These are phyloP conservation scores for Talaromyces nanjingensis DNA, from an alignment of 495 filamentous ascomycete genomes.

Conservation along the genomic window DNA sequence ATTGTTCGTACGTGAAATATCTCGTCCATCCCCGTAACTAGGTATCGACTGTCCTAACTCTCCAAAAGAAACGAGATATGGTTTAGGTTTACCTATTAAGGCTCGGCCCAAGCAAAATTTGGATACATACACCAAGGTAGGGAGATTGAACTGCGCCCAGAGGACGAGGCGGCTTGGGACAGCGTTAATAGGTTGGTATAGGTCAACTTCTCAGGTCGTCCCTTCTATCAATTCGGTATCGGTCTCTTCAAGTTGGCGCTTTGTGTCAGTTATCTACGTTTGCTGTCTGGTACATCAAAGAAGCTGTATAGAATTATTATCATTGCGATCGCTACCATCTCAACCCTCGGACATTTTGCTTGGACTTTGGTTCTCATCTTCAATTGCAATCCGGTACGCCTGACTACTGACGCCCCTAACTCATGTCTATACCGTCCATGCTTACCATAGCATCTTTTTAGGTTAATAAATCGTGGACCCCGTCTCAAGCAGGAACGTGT, in stretches of 20 bases:
- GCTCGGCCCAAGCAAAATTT: constrained; percentile 33
- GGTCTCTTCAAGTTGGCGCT: constrained; percentile 53
- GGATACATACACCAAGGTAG: constrained; percentile 32
- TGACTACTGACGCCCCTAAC: background rate
- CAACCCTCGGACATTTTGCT: constrained; percentile 40
- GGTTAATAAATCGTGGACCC: constrained; percentile 44
- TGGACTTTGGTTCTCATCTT: constrained; percentile 46
- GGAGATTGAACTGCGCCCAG: background rate
- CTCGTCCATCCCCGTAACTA: background rate
- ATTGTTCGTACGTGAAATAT: constrained; percentile 36
- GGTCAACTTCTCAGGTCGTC: constrained; percentile 50
- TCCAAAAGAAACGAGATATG: constrained; percentile 42
- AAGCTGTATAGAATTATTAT: constrained; percentile 38
- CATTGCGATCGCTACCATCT: constrained; percentile 35
- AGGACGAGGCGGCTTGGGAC: background rate
- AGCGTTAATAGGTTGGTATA: background rate
- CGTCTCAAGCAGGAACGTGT: constrained; percentile 31
- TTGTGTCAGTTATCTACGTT: constrained; percentile 49
- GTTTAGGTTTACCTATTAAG: constrained; percentile 38
- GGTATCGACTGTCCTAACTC: constrained; percentile 3
- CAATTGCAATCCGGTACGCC: constrained; percentile 43
- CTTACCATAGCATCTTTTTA: constrained; percentile 10
- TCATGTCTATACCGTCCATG: background rate
- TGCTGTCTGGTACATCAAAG: constrained; percentile 43
- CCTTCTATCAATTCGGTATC: constrained; percentile 53